Evolutionary conservation across 2,329 filamentous ascomycete genomes (phyloP).

Genomic region (Arthrobotrys pseudoclavata): DNA sequence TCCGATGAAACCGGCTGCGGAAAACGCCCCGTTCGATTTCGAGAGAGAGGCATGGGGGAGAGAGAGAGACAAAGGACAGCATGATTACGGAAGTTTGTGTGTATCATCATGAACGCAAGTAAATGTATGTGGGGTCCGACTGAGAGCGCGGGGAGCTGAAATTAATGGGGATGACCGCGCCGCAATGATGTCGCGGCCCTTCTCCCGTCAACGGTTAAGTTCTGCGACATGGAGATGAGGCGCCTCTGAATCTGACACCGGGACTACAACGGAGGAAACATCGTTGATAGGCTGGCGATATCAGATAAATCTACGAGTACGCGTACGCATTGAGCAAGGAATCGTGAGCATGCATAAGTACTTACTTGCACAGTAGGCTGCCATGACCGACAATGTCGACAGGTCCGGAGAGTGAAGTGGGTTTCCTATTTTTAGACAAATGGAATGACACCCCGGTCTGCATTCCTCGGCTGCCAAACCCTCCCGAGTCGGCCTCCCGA

Average conservation of each 20-base stretch:
- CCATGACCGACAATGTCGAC: not conserved
- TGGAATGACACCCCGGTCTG: too few species aligned
- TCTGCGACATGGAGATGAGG: conserved; percentile 25
- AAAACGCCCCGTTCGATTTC: conserved; percentile 41
- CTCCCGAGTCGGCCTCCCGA: not conserved
- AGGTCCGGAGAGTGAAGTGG: not conserved
- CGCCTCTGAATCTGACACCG: conserved; percentile 25
- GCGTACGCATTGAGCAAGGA: conserved; percentile 26
- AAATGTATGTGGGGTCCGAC: conserved; percentile 29
- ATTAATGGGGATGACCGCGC: conserved; percentile 53
- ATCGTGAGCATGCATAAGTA: not conserved
- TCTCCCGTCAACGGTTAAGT: not conserved
- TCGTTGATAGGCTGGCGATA: conserved; percentile 34
- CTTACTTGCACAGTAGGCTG: not conserved
- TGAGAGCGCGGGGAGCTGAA: conserved; percentile 45
- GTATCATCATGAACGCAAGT: too few species aligned
- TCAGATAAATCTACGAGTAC: conserved; percentile 29
- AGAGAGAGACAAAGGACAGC: not conserved
- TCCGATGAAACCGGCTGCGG: conserved; percentile 23
- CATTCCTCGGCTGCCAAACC: too few species aligned
- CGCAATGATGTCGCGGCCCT: conserved; percentile 59
- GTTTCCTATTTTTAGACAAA: conserved; percentile 7
- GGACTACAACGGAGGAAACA: not conserved
- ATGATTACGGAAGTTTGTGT: too few species aligned
- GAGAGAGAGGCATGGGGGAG: not conserved